Evolutionary conservation across 208 protist genomes (phyloP).

Genomic region (Porcisia deanei): DNA sequence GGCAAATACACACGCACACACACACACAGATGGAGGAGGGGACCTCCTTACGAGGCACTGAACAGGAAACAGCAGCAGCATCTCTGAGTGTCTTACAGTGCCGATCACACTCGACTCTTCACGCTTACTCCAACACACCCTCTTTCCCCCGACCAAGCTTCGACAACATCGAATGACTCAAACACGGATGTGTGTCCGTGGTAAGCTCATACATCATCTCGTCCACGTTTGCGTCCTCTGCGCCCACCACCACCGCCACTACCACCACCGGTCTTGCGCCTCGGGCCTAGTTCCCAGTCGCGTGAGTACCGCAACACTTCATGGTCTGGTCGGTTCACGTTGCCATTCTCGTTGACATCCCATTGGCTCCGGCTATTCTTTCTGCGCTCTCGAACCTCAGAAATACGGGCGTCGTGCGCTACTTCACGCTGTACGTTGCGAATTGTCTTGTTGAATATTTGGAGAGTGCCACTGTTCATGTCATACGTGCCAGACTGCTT

Average conservation of each 20-base stretch:
- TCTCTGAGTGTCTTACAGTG: no score
- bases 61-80: no score
- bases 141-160: neutral
- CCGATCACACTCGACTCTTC: no score
- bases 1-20: neutral
- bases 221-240: constrained; percentile 22
- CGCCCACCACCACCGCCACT: constrained; percentile 10
- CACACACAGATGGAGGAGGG: constrained; percentile 1
- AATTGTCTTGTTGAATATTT: constrained; percentile 85
- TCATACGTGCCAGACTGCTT: constrained; percentile 85
- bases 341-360: constrained; percentile 53
- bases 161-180: neutral
- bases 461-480: constrained; percentile 58
- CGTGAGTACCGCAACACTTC: constrained; percentile 64
- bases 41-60: no score
- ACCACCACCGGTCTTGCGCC: constrained; percentile 14
- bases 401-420: constrained; percentile 57
- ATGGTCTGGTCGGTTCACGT: constrained; percentile 65
- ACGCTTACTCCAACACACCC: no score
- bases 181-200: neutral
- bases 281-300: constrained; percentile 73
- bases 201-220: constrained; percentile 2
- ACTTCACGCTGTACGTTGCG: constrained; percentile 80
- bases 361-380: constrained; percentile 59
- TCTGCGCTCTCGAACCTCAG: constrained; percentile 56